Evolutionary conservation across 306 rosid species (phyloP).

Genomic region (Quercus rubra): DNA sequence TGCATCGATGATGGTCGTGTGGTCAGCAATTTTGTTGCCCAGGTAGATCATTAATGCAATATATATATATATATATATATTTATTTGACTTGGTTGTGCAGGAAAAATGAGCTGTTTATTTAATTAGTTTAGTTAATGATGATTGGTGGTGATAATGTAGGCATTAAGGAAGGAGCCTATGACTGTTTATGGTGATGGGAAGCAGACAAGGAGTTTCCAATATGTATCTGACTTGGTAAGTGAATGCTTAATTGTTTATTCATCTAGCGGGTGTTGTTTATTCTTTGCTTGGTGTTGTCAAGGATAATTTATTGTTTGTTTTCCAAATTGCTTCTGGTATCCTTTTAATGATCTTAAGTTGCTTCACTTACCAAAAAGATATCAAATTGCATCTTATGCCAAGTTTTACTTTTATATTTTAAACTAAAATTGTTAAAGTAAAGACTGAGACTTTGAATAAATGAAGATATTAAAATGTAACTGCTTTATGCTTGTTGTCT

Average conservation of each 20-base stretch:
- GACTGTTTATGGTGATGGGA: conserved; percentile 98
- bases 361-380: neutral
- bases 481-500: neutral
- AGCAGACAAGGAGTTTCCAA: conserved; percentile 99
- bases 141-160: conserved; percentile 45
- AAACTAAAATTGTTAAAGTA: neutral
- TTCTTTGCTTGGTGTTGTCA: conserved; percentile 14
- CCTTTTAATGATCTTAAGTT: neutral
- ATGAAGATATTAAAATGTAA: neutral
- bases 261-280: neutral
- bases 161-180: conserved; percentile 95
- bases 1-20: conserved; percentile 99
- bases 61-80: neutral
- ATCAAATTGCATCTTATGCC: neutral
- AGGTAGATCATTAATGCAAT: conserved; percentile 32
- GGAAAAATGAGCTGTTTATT: neutral
- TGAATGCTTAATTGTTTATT: neutral
- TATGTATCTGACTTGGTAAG: conserved; percentile 97
- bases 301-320: neutral
- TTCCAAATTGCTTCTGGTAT: neutral
- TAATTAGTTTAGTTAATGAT: conserved; percentile 7
- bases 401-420: neutral
- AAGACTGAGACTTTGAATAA: conserved; percentile 9
- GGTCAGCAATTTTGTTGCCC: conserved; percentile 97
- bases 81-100: neutral